Conservation (phyloP, 306 rosid species). For the Luffa aegyptiaca region DNA sequence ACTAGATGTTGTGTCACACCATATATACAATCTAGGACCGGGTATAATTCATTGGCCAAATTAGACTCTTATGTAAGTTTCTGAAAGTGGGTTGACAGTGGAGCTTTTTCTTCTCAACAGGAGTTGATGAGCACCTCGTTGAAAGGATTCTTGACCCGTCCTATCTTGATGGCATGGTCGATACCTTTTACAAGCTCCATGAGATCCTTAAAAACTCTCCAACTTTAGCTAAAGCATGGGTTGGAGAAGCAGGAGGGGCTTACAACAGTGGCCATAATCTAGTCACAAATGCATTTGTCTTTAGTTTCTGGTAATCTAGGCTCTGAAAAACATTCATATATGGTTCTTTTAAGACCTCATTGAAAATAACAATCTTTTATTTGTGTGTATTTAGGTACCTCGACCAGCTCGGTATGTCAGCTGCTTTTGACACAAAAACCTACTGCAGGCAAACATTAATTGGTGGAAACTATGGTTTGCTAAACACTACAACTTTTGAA, state of each 20-base stretch:
- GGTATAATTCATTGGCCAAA: constrained; percentile 25
- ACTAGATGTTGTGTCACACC: constrained; percentile 57
- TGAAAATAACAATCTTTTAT: neutral
- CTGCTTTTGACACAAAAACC: constrained; percentile 60
- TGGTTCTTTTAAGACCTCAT: neutral
- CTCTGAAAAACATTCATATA: neutral
- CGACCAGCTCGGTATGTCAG: constrained; percentile 93
- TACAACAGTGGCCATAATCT: constrained; percentile 80
- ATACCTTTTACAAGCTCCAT: constrained; percentile 48
- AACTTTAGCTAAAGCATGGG: constrained; percentile 63
- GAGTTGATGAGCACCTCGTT: constrained; percentile 53
- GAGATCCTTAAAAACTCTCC: constrained; percentile 35
- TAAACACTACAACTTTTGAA: constrained; percentile 40
- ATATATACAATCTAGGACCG: constrained; percentile 85
- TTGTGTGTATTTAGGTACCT: constrained; percentile 46
- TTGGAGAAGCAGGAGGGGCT: constrained; percentile 97
- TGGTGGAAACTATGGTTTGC: constrained; percentile 91
- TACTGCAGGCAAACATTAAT: constrained; percentile 88
- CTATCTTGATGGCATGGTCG: constrained; percentile 44
- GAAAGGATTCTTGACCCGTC: constrained; percentile 62
- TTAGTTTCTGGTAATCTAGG: constrained; percentile 57
- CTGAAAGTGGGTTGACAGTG: neutral
- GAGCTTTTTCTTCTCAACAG: constrained; percentile 21
- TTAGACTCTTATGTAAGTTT: neutral
- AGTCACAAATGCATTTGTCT: constrained; percentile 72